phyloP scores from a whole-genome alignment of 208 protist species.

The Giardia muris region DNA sequence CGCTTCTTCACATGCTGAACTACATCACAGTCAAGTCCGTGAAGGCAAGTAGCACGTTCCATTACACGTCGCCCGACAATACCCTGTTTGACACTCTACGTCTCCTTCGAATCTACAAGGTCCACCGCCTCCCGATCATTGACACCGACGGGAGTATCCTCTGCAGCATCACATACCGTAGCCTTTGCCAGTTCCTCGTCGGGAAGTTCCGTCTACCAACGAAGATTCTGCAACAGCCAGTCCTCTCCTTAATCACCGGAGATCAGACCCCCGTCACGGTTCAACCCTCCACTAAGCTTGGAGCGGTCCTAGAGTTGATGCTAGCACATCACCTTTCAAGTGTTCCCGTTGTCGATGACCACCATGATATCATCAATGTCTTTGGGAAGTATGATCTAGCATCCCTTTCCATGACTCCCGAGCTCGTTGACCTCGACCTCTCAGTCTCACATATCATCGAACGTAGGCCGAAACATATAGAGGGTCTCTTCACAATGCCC shows the following conservation, averaged over 20 bases:
- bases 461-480: not conserved
- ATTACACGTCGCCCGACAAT: not conserved
- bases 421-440: not conserved
- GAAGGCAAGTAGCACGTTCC: not conserved
- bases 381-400: not conserved
- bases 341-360: not conserved
- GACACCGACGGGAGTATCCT: not conserved
- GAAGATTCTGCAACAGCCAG: not conserved
- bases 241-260: not conserved
- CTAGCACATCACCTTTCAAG: not conserved
- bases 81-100: not conserved
- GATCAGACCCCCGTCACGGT: not conserved
- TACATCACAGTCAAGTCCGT: not conserved
- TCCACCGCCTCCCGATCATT: conserved; percentile 19
- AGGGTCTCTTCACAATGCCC: not conserved
- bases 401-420: not conserved
- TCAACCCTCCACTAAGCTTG: not conserved
- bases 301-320: not conserved
- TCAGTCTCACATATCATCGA: not conserved
- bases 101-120: not conserved
- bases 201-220: not conserved
- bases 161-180: not conserved
- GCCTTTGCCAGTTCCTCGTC: not conserved
- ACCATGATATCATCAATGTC: not conserved
- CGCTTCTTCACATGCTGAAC: not conserved